Evolutionary conservation across 2,329 filamentous ascomycete genomes (phyloP).

Genomic region (Fusarium sp.): DNA sequence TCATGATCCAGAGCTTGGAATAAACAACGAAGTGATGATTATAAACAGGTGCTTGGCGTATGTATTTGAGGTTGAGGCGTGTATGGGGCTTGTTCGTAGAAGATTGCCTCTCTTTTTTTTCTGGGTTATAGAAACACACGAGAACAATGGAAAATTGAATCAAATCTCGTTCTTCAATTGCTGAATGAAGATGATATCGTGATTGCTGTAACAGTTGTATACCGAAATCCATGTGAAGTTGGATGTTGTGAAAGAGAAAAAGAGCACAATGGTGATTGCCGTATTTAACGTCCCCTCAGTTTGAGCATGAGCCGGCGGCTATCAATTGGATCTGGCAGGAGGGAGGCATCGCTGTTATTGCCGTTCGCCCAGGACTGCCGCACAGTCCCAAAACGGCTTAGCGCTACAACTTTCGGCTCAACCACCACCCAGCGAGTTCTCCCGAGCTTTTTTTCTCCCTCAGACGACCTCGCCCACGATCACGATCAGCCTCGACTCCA

Average conservation of each 20-base stretch:
- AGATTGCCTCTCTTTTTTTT: constrained; percentile 16
- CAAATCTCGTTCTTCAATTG: neutral
- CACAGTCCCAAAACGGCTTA: constrained; percentile 45
- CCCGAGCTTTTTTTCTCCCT: constrained; percentile 59
- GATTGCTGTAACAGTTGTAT: neutral
- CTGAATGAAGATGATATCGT: neutral
- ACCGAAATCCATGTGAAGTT: neutral
- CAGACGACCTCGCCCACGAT: constrained; percentile 45
- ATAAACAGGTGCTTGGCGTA: constrained; percentile 40
- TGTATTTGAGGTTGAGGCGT: constrained; percentile 34
- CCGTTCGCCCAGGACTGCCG: constrained; percentile 30
- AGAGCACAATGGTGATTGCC: neutral
- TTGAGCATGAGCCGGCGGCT: neutral
- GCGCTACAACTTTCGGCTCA: constrained; percentile 39
- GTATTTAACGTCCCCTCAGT: neutral
- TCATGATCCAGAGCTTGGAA: constrained; percentile 82
- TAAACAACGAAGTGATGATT: constrained; percentile 43
- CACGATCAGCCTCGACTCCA: constrained; percentile 43
- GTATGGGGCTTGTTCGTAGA: constrained; percentile 21
- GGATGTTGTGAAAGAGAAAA: neutral
- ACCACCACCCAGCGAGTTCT: constrained; percentile 52
- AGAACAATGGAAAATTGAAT: constrained; percentile 18
- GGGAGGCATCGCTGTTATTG: constrained; percentile 22
- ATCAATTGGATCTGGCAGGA: constrained; percentile 1
- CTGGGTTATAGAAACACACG: constrained; percentile 36